These are phyloP conservation scores for Plasmodium reichenowi DNA, from an alignment of 169 alveolate genomes.

Conservation along the genomic window DNA sequence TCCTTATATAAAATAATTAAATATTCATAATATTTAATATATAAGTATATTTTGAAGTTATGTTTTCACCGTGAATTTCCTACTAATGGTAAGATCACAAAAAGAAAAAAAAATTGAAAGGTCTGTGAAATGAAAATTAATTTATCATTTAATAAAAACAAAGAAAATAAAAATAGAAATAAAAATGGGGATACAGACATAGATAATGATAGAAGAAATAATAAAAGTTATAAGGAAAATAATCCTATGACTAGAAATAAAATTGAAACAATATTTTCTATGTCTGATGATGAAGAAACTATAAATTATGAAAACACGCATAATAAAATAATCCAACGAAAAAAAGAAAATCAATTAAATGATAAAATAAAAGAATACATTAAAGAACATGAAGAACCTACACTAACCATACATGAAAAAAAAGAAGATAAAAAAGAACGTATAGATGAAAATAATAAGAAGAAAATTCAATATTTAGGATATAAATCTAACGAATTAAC, in stretches of 20 bases:
- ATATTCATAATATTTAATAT: no score
- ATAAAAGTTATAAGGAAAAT: background rate
- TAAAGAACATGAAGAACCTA: slow-evolving; percentile 47
- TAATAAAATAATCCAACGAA: slow-evolving; percentile 23
- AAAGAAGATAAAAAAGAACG: slow-evolving; percentile 1
- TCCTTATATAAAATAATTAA: no score
- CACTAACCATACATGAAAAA: background rate
- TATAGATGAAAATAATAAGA: slow-evolving; percentile 6
- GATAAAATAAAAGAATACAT: slow-evolving; percentile 57
- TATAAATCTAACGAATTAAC: slow-evolving; percentile 61
- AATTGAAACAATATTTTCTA: slow-evolving; percentile 8
- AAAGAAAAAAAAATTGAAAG: background rate
- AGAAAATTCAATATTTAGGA: slow-evolving; percentile 53
- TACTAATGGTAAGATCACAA: background rate
- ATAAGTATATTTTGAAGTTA: no score
- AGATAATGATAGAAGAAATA: background rate
- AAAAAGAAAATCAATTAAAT: slow-evolving; percentile 43
- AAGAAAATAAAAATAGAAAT: slow-evolving; percentile 11
- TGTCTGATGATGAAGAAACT: slow-evolving; percentile 48
- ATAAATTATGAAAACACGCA: slow-evolving; percentile 49
- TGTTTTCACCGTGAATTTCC: background rate
- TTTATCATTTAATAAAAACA: slow-evolving; percentile 46
- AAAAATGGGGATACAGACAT: background rate
- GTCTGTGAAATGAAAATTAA: slow-evolving; percentile 39
- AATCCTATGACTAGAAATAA: slow-evolving; percentile 10